Conservation (phyloP, 331 rosid species). For the Spiraea crenata region DNA sequence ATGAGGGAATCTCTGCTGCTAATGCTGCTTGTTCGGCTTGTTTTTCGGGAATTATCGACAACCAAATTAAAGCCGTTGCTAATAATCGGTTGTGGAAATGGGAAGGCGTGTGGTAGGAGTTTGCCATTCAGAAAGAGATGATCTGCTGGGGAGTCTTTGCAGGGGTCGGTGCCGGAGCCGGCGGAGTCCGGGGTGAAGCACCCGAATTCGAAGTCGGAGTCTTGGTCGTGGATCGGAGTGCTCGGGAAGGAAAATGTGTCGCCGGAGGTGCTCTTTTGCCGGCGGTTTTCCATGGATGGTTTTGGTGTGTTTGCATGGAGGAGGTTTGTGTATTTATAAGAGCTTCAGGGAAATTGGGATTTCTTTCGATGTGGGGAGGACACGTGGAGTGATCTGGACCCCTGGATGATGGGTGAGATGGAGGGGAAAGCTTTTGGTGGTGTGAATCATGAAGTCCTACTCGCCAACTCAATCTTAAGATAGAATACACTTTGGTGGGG, state of each 20-base stretch:
- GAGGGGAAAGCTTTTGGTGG: constrained; percentile 17
- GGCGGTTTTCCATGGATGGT: constrained; percentile 36
- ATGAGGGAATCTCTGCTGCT: constrained; percentile 57
- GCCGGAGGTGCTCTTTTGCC: constrained; percentile 33
- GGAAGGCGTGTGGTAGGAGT: constrained; percentile 80
- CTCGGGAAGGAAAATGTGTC: constrained; percentile 73
- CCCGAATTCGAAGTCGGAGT: constrained; percentile 71
- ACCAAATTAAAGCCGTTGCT: background rate
- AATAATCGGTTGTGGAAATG: constrained; percentile 29
- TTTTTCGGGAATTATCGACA: constrained; percentile 10
- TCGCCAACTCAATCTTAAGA: constrained; percentile 35
- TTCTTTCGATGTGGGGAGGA: constrained; percentile 4
- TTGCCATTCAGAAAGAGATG: constrained; percentile 81
- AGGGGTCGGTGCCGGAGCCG: constrained; percentile 36
- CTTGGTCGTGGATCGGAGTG: constrained; percentile 48
- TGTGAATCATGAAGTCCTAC: constrained; percentile 32
- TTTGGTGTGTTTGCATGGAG: constrained; percentile 31
- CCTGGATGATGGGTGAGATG: background rate
- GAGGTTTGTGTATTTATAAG: constrained; percentile 13
- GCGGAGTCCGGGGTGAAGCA: constrained; percentile 70
- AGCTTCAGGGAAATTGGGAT: background rate
- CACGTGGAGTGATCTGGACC: constrained; percentile 30
- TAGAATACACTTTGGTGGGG: constrained; percentile 16
- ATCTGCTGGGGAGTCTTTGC: constrained; percentile 73
- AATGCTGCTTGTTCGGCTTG: constrained; percentile 57